Base-by-base conservation (phyloP, 116 monocot genomes). In the Zostera marina region DNA sequence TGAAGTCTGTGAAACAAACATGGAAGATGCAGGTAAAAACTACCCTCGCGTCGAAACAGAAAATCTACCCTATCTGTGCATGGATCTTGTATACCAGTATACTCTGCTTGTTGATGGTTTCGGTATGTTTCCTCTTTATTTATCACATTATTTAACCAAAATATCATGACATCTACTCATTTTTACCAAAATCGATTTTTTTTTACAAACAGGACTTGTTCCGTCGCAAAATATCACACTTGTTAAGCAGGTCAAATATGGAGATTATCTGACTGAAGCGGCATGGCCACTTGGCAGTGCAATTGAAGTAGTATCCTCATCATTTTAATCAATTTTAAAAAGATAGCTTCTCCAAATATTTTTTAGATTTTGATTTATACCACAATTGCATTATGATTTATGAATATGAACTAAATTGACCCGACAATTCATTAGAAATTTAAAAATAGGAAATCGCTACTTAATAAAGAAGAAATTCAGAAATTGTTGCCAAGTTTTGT, bases 271-370 rank as follows among this genome's bases (percentile, higher is more conserved):
- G 42, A 82, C 88, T 32, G 96, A 88, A 56, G 89, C 96, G 48
- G 96, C 96, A 12, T 88, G 96, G 96, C 88, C 96, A 7, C 66
- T 96, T 22, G 96, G 88, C 23, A 88, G 85, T 68, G 88, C 85
- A 22, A 82, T 96, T 66, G 96, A 96, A 72, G 80, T 66, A 52
- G 80, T 80, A 53, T 96, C 88, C 23, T 58, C 74, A 7, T 32
- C 32, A 32, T 32, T 32, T 32, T 32, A 32, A 32, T 32, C 32
- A 32, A n/a, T n/a, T n/a, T n/a, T n/a, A n/a, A n/a, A n/a, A n/a
- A n/a, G n/a, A n/a, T n/a, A n/a, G n/a, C n/a, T n/a, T n/a, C n/a
- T n/a, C n/a, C n/a, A n/a, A n/a, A n/a, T n/a, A n/a, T n/a, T n/a
- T 32, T 32, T 32, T 32, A 32, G 4, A 5, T 32, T 32, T 32